Percentiles rank a stretch among this genome's conserved stretches.
These are phyloP conservation scores for Candida qinlingensis DNA, from an alignment of 805 yeast species.

Conservation along the genomic window DNA sequence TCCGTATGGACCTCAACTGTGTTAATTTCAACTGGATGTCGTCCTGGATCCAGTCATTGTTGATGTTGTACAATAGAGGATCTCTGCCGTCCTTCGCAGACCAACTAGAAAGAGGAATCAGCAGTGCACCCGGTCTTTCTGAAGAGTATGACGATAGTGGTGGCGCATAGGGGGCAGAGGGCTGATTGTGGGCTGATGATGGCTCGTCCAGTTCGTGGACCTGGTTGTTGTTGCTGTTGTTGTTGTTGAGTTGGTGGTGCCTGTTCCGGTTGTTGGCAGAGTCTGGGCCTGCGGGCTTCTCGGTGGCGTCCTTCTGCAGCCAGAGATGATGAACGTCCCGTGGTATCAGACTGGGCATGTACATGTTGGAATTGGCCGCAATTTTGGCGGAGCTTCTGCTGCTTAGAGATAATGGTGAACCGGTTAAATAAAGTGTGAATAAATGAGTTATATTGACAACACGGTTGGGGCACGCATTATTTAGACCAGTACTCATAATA, in stretches of 20 bases:
- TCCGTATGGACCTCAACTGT: constrained; percentile 30
- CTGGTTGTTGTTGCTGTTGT: constrained; percentile 12
- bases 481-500: too few relatives aligned
- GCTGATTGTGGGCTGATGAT: too few relatives aligned
- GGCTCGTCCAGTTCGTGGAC: too few relatives aligned
- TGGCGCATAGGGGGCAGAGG: constrained; percentile 33
- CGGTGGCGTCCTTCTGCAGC: constrained; percentile 19
- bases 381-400: too few relatives aligned
- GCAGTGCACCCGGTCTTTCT: constrained; percentile 34
- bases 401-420: too few relatives aligned
- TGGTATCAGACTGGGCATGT: constrained; percentile 42
- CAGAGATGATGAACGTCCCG: constrained; percentile 42
- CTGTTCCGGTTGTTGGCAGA: not conserved
- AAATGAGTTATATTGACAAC: too few relatives aligned
- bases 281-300: too few relatives aligned
- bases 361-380: constrained; percentile 29
- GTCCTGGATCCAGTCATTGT: constrained; percentile 6
- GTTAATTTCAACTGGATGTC: constrained; percentile 12
- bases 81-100: not conserved
- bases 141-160: constrained; percentile 52
- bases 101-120: not conserved
- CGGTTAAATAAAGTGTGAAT: too few relatives aligned
- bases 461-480: too few relatives aligned
- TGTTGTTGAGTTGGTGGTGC: not conserved
- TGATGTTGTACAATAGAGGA: not conserved